Conservation (phyloP, 2,329 filamentous ascomycete genomes). For the Ascocoryne sarcoides region DNA sequence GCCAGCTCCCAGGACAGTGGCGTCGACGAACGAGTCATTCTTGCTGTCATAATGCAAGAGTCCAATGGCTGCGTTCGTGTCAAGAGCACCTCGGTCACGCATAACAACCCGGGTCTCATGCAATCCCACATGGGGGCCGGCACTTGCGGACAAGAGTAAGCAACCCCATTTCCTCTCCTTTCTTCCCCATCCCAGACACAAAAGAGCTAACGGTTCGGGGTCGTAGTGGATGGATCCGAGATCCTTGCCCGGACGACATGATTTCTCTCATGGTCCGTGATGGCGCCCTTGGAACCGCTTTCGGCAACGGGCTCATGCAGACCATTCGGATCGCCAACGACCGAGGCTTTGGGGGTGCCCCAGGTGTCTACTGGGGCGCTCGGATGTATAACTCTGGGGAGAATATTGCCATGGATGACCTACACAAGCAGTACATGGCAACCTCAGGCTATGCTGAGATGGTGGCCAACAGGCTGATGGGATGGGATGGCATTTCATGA, state of each 20-base stretch:
- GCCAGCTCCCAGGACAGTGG: background rate
- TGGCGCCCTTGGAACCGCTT: constrained; percentile 27
- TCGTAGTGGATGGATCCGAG: background rate
- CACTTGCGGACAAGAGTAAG: background rate
- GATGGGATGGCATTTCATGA: constrained; percentile 6
- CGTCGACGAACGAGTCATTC: constrained; percentile 27
- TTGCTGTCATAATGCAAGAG: constrained; percentile 28
- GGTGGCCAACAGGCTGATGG: constrained; percentile 16
- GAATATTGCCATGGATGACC: constrained; percentile 25
- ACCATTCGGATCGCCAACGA: background rate
- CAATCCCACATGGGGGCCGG: constrained; percentile 4
- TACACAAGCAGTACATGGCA: constrained; percentile 18
- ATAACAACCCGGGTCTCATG: constrained; percentile 18
- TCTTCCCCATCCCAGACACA: background rate
- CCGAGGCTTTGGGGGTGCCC: background rate
- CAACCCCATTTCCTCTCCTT: too few relatives aligned
- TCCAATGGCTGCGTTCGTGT: constrained; percentile 21
- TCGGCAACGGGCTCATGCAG: constrained; percentile 2
- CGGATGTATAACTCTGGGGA: constrained; percentile 33
- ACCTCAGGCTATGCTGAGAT: constrained; percentile 15
- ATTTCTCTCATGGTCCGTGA: constrained; percentile 29
- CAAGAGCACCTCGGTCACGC: constrained; percentile 6
- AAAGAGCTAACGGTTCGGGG: background rate
- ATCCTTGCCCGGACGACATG: background rate
- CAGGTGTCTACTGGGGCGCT: constrained; percentile 26